Conservation (phyloP, 352 stramenopile genomes). For the Globisporangium megalacanthum region DNA sequence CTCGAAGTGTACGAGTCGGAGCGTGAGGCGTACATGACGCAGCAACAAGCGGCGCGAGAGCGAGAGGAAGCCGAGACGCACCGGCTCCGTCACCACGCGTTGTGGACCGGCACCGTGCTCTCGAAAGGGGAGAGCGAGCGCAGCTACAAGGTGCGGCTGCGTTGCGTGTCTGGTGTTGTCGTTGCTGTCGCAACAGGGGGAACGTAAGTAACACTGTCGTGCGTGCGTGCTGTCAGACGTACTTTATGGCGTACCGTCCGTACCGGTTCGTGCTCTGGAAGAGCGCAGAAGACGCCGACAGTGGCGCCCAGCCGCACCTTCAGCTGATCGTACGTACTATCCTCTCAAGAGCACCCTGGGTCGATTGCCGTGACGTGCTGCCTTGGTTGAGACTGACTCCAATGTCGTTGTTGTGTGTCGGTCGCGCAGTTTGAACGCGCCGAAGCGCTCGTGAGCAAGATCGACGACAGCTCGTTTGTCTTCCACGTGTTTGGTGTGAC, state of each 20-base stretch:
- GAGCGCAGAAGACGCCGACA: conserved; percentile 62
- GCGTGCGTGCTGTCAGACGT: conserved; percentile 25
- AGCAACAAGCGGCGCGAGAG: conserved; percentile 39
- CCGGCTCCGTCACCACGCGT: conserved; percentile 58
- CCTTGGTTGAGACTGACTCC: background rate
- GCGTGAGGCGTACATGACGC: conserved; percentile 52
- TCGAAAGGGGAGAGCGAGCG: conserved; percentile 65
- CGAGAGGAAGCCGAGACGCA: conserved; percentile 36
- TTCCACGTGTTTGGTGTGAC: conserved; percentile 63
- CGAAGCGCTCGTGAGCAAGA: conserved; percentile 54
- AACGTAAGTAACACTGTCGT: conserved; percentile 5
- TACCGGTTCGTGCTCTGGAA: conserved; percentile 84
- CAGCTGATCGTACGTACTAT: conserved; percentile 53
- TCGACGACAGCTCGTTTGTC: conserved; percentile 51
- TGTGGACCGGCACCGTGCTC: conserved; percentile 56
- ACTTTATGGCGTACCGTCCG: conserved; percentile 56
- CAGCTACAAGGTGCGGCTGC: conserved; percentile 48
- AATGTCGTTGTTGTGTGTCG: background rate
- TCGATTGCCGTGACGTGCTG: background rate
- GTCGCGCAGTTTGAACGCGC: conserved; percentile 52
- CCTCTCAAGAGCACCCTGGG: background rate
- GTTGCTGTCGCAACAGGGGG: background rate
- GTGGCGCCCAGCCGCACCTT: conserved; percentile 34
- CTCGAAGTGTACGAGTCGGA: conserved; percentile 70
- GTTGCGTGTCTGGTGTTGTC: background rate